A percentile compares a stretch with the other conserved stretches of the same genome.
Evolutionary conservation across 2,329 filamentous ascomycete genomes (phyloP).

Genomic region (Cladosporium sphaerospermum): DNA sequence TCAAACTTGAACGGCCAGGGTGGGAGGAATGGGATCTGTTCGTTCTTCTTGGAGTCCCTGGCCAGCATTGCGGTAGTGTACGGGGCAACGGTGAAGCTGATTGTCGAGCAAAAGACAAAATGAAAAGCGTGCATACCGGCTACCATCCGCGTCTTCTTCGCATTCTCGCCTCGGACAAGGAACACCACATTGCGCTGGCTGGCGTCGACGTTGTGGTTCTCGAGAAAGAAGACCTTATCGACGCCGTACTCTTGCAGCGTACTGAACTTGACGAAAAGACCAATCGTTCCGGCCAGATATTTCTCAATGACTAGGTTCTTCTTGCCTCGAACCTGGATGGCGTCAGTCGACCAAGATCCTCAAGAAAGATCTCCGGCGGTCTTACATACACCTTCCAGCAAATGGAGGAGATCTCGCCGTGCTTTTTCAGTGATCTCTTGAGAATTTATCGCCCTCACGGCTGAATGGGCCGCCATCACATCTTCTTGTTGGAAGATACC

Average conservation of each 20-base stretch:
- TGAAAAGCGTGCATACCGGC: constrained; percentile 58
- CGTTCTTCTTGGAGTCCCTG: constrained; percentile 56
- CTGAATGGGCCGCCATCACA: constrained; percentile 34
- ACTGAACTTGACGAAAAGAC: constrained; percentile 89
- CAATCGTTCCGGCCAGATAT: constrained; percentile 80
- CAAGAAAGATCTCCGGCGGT: constrained; percentile 18
- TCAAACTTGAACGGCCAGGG: constrained; percentile 46
- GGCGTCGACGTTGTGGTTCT: constrained; percentile 91
- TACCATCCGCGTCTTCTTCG: constrained; percentile 74
- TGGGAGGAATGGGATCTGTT: constrained; percentile 44
- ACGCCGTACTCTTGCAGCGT: constrained; percentile 95
- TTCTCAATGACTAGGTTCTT: constrained; percentile 96
- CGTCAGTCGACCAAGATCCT: constrained; percentile 13
- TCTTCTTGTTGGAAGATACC: constrained; percentile 6
- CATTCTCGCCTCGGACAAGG: constrained; percentile 83
- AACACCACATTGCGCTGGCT: constrained; percentile 95
- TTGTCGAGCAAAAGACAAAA: neutral
- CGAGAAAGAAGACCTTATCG: constrained; percentile 93
- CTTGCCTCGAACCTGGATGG: constrained; percentile 80
- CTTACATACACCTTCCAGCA: constrained; percentile 88
- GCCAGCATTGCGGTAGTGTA: neutral
- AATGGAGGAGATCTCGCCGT: constrained; percentile 78
- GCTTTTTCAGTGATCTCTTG: constrained; percentile 74
- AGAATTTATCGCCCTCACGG: constrained; percentile 65
- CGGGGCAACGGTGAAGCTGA: neutral